phyloP scores from a whole-genome alignment of 2,329 filamentous ascomycete genomes.

The Fusarium sp. region DNA sequence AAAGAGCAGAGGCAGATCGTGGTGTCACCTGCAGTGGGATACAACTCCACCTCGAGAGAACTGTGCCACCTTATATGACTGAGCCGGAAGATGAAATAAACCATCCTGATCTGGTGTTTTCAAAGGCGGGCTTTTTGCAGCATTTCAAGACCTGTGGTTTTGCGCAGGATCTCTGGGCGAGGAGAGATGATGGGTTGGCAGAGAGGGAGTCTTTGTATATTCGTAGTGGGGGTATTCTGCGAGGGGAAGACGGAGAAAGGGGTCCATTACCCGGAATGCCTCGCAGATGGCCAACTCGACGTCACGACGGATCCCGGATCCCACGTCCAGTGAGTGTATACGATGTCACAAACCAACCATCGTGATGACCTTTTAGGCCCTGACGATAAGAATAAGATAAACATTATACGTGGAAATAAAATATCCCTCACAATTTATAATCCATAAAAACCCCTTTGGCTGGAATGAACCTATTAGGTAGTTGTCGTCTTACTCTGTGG shows the following conservation, averaged over 20 bases:
- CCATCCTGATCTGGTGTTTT: constrained; percentile 1
- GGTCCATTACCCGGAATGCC: too few relatives aligned
- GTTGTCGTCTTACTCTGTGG: neutral
- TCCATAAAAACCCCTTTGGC: neutral
- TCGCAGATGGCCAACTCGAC: too few relatives aligned
- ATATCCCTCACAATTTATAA: neutral
- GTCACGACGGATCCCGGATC: neutral
- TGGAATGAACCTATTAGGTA: neutral
- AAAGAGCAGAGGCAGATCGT: neutral
- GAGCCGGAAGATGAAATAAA: neutral
- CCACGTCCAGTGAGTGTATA: neutral
- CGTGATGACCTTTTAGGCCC: neutral
- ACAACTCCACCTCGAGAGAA: neutral
- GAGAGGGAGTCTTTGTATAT: neutral
- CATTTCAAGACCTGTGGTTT: constrained; percentile 4
- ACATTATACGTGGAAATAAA: neutral
- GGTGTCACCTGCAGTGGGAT: constrained; percentile 10
- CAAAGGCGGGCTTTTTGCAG: neutral
- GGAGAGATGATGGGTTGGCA: neutral
- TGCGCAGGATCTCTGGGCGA: constrained; percentile 2
- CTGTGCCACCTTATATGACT: rapidly evolving
- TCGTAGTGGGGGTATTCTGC: too few relatives aligned
- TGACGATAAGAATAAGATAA: neutral
- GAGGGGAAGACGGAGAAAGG: neutral
- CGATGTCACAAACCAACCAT: neutral